Conservation (phyloP, 2,329 filamentous ascomycete species). For the Phyllosticta capitalensis region DNA sequence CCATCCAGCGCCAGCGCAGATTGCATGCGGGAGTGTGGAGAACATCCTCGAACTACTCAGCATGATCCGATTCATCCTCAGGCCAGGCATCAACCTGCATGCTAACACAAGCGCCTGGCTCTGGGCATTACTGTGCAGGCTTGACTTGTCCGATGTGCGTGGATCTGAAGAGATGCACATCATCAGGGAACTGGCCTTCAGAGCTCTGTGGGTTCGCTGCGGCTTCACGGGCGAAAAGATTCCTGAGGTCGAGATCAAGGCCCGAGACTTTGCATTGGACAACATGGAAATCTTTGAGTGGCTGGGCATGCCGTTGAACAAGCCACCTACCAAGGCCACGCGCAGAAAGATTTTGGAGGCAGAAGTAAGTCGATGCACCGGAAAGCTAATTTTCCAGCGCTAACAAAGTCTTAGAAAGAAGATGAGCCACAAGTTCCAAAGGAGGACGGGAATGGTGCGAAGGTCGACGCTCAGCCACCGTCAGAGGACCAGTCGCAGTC, state of each 20-base stretch:
- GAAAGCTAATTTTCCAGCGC: not conserved
- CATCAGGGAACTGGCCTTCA: constrained; percentile 70
- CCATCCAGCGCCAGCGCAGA: not conserved
- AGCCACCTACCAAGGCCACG: not conserved
- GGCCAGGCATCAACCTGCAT: constrained; percentile 36
- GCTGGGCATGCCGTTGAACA: constrained; percentile 1
- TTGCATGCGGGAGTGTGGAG: not conserved
- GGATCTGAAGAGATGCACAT: constrained; percentile 65
- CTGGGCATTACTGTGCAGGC: constrained; percentile 69
- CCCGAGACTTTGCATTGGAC: constrained; percentile 16
- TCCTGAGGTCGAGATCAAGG: constrained; percentile 21
- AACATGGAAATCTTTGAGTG: constrained; percentile 15
- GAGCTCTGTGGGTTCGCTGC: constrained; percentile 54
- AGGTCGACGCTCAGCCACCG: not conserved
- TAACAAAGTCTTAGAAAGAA: not conserved
- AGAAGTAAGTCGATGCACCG: not conserved
- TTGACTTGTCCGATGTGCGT: constrained; percentile 53
- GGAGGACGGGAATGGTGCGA: not conserved
- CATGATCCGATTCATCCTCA: not conserved
- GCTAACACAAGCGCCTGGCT: constrained; percentile 70
- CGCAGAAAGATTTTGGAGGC: not conserved
- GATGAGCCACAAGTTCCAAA: not conserved
- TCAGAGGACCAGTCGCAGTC: not conserved
- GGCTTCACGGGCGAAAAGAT: constrained; percentile 29
- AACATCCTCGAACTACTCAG: not conserved